A percentile compares a stretch with the other conserved stretches of the same genome.
phyloP scores from a whole-genome alignment of 148 eudicot genomes.

The Bassia scoparia region DNA sequence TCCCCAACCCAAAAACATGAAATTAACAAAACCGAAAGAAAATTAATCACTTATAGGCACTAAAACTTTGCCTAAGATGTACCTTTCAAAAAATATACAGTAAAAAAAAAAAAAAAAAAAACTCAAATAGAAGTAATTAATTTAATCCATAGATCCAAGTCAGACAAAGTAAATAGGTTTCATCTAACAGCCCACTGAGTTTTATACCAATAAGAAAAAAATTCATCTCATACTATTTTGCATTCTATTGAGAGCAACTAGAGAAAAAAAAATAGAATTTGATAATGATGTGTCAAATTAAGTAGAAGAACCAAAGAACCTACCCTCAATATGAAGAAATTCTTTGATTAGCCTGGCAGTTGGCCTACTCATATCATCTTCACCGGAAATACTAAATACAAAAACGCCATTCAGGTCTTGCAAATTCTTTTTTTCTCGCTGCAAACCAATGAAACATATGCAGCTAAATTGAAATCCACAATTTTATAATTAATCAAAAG shows the following conservation, averaged over 20 bases:
- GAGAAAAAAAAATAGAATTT: no score
- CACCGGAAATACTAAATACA: constrained; percentile 72
- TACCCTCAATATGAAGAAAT: constrained; percentile 75
- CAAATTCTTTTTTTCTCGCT: constrained; percentile 91
- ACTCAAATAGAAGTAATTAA: no score
- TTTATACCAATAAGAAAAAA: no score
- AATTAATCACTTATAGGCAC: not conserved
- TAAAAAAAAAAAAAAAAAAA: no score
- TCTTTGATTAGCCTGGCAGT: constrained; percentile 87
- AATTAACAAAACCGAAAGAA: not conserved
- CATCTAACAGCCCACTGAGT: not conserved
- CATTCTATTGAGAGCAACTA: not conserved
- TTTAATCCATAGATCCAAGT: no score
- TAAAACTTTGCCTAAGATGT: not conserved
- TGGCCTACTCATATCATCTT: constrained; percentile 72
- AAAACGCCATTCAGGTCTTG: constrained; percentile 73
- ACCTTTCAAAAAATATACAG: no score
- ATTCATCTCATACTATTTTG: not conserved
- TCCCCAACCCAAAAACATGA: not conserved
- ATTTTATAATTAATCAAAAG: no score
- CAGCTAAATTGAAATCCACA: not conserved
- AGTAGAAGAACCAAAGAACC: not conserved
- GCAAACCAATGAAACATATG: constrained; percentile 21
- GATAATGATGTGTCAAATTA: not conserved
- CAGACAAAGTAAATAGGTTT: not conserved